These are phyloP conservation scores for Candida pini DNA, from an alignment of 805 yeast species.

Conservation along the genomic window DNA sequence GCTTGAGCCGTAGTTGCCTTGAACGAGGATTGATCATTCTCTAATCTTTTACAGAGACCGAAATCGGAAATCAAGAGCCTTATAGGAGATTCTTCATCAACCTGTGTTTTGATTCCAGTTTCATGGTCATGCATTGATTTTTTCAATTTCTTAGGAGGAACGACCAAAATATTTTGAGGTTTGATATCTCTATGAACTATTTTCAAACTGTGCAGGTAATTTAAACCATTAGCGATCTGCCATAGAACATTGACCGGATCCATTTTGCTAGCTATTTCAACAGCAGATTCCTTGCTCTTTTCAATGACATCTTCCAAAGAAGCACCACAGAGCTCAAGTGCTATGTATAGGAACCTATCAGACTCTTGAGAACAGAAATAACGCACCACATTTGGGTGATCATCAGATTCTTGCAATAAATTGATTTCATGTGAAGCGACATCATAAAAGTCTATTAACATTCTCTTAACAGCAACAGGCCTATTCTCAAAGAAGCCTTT, in stretches of 20 bases:
- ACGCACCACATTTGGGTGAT: constrained; percentile 90
- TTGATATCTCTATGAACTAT: constrained; percentile 93
- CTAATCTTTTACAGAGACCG: constrained; percentile 90
- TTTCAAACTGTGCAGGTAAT: constrained; percentile 81
- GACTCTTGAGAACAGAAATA: constrained; percentile 91
- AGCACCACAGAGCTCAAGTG: constrained; percentile 85
- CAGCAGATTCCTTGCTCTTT: constrained; percentile 33
- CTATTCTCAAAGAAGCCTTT: constrained; percentile 86
- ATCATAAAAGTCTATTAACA: constrained; percentile 90
- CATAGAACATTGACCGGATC: constrained; percentile 50
- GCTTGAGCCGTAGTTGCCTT: constrained; percentile 89
- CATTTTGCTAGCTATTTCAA: constrained; percentile 35
- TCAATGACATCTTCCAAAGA: constrained; percentile 83
- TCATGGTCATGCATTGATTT: constrained; percentile 3
- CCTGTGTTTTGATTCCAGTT: constrained; percentile 8
- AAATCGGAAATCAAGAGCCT: constrained; percentile 88
- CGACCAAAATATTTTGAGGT: constrained; percentile 89
- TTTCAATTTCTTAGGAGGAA: constrained; percentile 50
- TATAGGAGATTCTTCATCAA: constrained; percentile 35
- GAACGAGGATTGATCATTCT: constrained; percentile 88
- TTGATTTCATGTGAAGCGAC: constrained; percentile 90
- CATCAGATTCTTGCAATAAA: constrained; percentile 87
- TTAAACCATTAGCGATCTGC: constrained; percentile 80
- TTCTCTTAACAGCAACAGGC: constrained; percentile 93
- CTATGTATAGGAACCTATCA: constrained; percentile 85